These are phyloP conservation scores for Lizonia empirigonia DNA, from an alignment of 2,329 filamentous ascomycete species.

Conservation along the genomic window DNA sequence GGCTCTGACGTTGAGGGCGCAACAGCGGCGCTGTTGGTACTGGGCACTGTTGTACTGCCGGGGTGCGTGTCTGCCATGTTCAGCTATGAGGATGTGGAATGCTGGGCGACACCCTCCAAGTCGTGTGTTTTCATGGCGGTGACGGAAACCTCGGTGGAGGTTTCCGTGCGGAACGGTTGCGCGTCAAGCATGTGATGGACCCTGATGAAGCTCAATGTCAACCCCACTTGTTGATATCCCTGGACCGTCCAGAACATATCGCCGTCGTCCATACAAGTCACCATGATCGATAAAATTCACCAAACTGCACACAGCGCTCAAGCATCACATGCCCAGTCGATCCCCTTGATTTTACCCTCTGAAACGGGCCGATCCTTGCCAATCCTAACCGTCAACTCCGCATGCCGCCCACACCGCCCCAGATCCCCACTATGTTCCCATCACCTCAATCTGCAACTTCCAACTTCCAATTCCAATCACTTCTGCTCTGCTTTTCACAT, in stretches of 20 bases:
- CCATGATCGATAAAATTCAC: too few species aligned
- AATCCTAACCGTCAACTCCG: constrained; percentile 2
- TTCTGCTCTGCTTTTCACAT: too few species aligned
- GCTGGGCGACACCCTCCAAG: neutral
- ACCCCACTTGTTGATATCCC: neutral
- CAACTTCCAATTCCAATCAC: too few species aligned
- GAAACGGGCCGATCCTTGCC: constrained; percentile 17
- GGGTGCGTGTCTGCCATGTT: constrained; percentile 28
- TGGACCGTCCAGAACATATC: too few species aligned
- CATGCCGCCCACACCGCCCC: constrained; percentile 8
- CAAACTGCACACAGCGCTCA: neutral
- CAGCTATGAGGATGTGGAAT: neutral
- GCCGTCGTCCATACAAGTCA: too few species aligned
- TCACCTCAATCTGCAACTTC: neutral
- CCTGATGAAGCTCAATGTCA: neutral
- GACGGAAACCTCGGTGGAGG: constrained; percentile 5
- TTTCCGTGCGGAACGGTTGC: neutral
- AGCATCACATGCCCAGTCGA: constrained; percentile 7
- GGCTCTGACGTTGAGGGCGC: constrained; percentile 16
- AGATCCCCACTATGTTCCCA: constrained; percentile 6
- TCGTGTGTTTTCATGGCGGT: constrained; percentile 4
- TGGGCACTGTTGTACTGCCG: constrained; percentile 30
- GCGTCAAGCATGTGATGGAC: constrained; percentile 6
- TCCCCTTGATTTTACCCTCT: constrained; percentile 1
- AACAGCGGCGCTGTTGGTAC: constrained; percentile 15